A percentile compares a stretch with the other conserved stretches of the same genome.
These are phyloP conservation scores for Xanthoconium purpureum DNA, from an alignment of 768 basidiomycete species.

Conservation along the genomic window DNA sequence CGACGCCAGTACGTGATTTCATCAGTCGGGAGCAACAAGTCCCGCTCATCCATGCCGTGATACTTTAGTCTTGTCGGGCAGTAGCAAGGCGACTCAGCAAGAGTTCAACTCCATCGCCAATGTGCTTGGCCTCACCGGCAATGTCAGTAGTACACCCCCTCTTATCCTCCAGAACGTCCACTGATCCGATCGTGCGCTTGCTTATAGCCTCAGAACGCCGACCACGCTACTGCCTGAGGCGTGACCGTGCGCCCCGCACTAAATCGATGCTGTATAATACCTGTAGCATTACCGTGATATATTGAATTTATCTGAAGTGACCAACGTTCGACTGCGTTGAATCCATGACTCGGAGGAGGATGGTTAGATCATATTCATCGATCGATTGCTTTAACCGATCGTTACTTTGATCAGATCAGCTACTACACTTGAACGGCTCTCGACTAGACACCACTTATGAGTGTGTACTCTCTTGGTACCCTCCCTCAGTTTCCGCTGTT, in stretches of 20 bases:
- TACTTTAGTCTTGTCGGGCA: slow-evolving; percentile 48
- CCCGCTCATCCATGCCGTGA: neutral
- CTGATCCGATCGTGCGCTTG: neutral
- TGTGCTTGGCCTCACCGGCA: slow-evolving; percentile 38
- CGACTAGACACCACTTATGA: neutral
- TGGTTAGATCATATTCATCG: neutral
- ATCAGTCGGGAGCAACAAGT: neutral
- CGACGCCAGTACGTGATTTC: slow-evolving; percentile 44
- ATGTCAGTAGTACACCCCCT: slow-evolving; percentile 25
- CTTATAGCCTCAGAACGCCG: neutral
- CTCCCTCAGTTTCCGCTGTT: neutral
- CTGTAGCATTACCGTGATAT: slow-evolving; percentile 10
- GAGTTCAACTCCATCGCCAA: slow-evolving; percentile 51
- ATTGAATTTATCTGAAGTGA: neutral
- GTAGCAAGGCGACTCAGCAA: slow-evolving; percentile 36
- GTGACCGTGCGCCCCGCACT: neutral
- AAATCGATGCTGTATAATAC: slow-evolving; percentile 6
- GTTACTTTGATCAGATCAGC: neutral
- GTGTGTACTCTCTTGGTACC: neutral
- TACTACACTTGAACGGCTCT: neutral
- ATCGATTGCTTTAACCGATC: neutral
- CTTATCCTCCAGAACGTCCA: neutral
- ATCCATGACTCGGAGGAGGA: neutral
- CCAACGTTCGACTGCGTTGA: neutral
- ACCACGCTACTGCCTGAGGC: neutral